Conservation (phyloP, 768 basidiomycete species). For the Galerina sulciceps region DNA sequence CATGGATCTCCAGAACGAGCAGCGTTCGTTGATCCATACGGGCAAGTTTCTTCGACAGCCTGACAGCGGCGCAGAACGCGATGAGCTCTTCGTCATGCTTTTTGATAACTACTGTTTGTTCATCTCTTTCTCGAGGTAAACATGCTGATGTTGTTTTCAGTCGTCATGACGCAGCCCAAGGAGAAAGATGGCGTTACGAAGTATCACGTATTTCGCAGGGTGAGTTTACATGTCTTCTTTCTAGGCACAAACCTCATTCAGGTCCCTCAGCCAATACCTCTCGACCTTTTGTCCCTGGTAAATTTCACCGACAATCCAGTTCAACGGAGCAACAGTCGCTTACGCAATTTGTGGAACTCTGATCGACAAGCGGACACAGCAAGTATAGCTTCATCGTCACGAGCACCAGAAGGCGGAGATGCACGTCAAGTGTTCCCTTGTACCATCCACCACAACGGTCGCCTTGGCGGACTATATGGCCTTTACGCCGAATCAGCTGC, state of each 20-base stretch:
- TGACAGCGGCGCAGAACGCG: conserved; percentile 68
- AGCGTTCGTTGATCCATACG: conserved; percentile 81
- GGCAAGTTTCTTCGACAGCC: conserved; percentile 84
- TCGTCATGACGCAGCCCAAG: conserved; percentile 83
- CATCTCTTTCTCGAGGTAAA: not conserved
- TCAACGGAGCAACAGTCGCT: conserved; percentile 67
- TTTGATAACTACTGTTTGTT: conserved; percentile 94
- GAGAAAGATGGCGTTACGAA: conserved; percentile 75
- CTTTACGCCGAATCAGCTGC: conserved; percentile 81
- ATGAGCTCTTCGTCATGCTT: conserved; percentile 82
- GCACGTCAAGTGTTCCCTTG: conserved; percentile 82
- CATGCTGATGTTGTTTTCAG: conserved; percentile 39
- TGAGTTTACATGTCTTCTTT: conserved; percentile 34
- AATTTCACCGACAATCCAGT: conserved; percentile 80
- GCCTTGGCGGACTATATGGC: conserved; percentile 81
- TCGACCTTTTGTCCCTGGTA: conserved; percentile 84
- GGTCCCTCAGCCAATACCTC: conserved; percentile 76
- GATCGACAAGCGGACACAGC: conserved; percentile 22
- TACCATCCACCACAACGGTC: conserved; percentile 86
- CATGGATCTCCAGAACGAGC: conserved; percentile 87
- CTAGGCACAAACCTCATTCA: conserved; percentile 29
- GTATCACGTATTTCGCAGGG: conserved; percentile 79
- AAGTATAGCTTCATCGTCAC: conserved; percentile 22
- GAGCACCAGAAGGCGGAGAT: conserved; percentile 49
- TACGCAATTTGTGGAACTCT: conserved; percentile 63